Conservation (phyloP, 768 basidiomycete species). For the Kwoniella botswanensis region DNA sequence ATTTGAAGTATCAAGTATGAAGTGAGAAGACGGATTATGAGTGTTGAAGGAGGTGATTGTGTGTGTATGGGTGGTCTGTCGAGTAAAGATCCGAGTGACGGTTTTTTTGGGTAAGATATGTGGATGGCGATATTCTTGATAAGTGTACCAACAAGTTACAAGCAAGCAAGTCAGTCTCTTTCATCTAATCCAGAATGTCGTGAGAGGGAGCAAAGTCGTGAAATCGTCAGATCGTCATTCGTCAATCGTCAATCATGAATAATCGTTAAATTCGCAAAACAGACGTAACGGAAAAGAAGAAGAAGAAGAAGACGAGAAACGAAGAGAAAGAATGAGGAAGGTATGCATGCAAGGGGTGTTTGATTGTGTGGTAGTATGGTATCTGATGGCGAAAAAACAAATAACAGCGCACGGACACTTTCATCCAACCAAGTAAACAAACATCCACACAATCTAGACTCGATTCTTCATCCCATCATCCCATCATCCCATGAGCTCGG, state of each 20-base stretch:
- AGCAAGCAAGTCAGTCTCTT: not conserved
- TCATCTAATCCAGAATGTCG: not conserved
- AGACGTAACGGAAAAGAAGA: slow-evolving; percentile 2
- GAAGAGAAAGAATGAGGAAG: slow-evolving; percentile 8
- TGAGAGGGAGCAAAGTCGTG: slow-evolving; percentile 14
- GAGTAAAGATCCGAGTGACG: not conserved
- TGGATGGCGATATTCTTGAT: not conserved
- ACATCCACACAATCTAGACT: not conserved
- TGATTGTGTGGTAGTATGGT: slow-evolving; percentile 4
- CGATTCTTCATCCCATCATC: no score
- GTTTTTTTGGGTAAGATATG: not conserved
- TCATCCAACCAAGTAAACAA: slow-evolving; percentile 20
- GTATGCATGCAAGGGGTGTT: not conserved
- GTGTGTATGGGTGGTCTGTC: not conserved
- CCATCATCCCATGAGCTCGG: not conserved
- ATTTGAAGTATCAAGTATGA: not conserved
- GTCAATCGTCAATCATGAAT: slow-evolving; percentile 1
- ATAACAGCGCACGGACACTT: slow-evolving; percentile 15
- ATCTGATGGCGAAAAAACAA: not conserved
- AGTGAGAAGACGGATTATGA: not conserved
- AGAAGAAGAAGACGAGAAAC: not conserved
- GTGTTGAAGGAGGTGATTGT: not conserved
- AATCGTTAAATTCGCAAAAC: not conserved
- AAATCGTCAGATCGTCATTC: slow-evolving; percentile 18
- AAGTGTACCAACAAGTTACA: slow-evolving; percentile 6